Base-by-base conservation (phyloP, 495 filamentous ascomycete species). In the Penicillium desertorum region DNA sequence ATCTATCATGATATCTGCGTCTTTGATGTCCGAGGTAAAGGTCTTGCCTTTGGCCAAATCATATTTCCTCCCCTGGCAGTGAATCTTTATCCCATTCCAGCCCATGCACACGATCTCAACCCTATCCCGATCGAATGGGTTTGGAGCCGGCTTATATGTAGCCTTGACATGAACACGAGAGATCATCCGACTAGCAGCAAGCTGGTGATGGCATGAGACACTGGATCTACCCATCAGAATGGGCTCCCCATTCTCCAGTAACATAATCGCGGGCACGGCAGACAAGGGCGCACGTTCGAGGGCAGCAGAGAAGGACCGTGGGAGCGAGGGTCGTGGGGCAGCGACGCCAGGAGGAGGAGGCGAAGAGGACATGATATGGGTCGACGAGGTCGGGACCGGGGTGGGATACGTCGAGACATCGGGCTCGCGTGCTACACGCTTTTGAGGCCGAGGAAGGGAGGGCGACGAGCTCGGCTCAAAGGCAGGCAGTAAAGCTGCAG, bases 381-480 rank as follows among this genome's bases (percentile, higher is more conserved):
- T 96, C 37, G 91, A 96, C 3, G 94, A 98, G 25, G 93, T 96
- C 46, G 91, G 91, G 20, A 95, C 83, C 0, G 93, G 93, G 2
- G 93, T 96, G 30, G 93, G 94, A 74, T 98, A 74, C 32, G 65
- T 73, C 60, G 72, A 73, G 57, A 71, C 54, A 58, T 72, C 70
- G 39, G 79, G 75, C 57, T 82, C 80, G 62, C 84, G 80, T 71
- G 85, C 82, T 68, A 83, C 79, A 70, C 88, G 83, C 77, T 91
- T 88, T 52, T 79, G 76, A 14, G 88, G 84, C 41, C 88, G 82
- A 61, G 91, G 90, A 55, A 93, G 82, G 57, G 79, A 84, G 25
- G 92, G 94, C 30, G 93, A 96, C 12, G 92, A 95, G 49, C 89
- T 93, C 54, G 91, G 94, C 75, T 98, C 94, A 73, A 98, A 96